Evolutionary conservation across 2,329 filamentous ascomycete species (phyloP).

Genomic region (Diaporthe citriasiana): DNA sequence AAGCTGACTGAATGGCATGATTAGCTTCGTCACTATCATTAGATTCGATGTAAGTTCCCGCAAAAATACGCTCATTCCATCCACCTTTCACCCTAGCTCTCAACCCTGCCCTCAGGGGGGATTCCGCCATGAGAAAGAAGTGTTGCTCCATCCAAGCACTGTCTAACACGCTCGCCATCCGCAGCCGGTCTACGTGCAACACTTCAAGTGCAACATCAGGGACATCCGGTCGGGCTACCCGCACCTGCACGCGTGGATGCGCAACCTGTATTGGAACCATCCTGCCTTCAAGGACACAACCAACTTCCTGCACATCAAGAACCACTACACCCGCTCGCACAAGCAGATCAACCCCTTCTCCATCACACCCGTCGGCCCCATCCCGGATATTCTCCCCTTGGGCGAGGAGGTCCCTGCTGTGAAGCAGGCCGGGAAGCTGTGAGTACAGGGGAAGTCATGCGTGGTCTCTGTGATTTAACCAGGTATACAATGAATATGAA

Average conservation of each 20-base stretch:
- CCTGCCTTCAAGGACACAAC: conserved; percentile 86
- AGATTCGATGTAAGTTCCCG: conserved; percentile 72
- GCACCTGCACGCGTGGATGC: conserved; percentile 83
- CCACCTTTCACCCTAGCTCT: no score
- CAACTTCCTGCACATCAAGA: conserved; percentile 96
- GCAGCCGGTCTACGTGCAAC: conserved; percentile 82
- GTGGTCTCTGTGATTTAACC: background rate
- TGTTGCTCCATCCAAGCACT: background rate
- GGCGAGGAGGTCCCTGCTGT: conserved; percentile 82
- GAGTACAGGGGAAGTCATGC: background rate
- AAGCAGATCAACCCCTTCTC: conserved; percentile 75
- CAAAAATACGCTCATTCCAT: background rate
- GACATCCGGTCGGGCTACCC: conserved; percentile 91
- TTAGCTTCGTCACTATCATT: conserved; percentile 76
- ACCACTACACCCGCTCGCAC: conserved; percentile 74
- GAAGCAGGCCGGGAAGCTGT: conserved; percentile 44
- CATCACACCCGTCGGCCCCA: conserved; percentile 88
- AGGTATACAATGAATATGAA: background rate
- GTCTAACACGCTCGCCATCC: background rate
- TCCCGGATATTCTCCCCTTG: conserved; percentile 83
- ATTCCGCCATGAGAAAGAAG: background rate
- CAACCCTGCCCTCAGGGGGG: no score
- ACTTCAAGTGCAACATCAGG: conserved; percentile 88
- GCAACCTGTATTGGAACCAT: conserved; percentile 86
- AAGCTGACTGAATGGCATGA: conserved; percentile 23